Conservation (phyloP, 768 basidiomycete genomes). For the Tulasnella sp. region DNA sequence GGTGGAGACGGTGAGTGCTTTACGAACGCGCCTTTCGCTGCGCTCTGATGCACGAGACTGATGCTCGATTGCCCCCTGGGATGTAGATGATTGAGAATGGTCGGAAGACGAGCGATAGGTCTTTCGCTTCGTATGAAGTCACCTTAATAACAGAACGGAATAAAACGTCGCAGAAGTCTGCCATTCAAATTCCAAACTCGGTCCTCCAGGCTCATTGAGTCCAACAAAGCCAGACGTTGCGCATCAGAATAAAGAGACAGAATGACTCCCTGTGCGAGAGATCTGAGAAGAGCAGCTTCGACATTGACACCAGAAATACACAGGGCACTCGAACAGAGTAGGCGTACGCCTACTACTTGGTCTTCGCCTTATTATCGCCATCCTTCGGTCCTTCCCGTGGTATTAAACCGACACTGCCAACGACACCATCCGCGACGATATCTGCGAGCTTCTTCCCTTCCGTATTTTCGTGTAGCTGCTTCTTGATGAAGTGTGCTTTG, state of each 20-base stretch:
- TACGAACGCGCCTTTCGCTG: background rate
- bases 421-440: constrained; percentile 58
- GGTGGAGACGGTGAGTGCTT: constrained; percentile 31
- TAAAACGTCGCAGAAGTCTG: too few relatives aligned
- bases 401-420: constrained; percentile 67
- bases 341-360: constrained; percentile 2
- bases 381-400: constrained; percentile 34
- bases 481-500: constrained; percentile 58
- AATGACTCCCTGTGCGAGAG: background rate
- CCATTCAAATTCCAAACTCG: too few relatives aligned
- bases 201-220: too few relatives aligned
- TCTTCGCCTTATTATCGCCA: constrained; percentile 12
- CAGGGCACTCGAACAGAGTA: background rate
- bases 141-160: too few relatives aligned
- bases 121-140: too few relatives aligned
- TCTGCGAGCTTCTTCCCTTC: constrained; percentile 65
- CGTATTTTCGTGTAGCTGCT: constrained; percentile 50
- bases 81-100: too few relatives aligned
- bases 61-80: background rate
- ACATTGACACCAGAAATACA: background rate
- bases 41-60: background rate
- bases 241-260: background rate
- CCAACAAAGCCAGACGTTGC: background rate
- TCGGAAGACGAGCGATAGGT: too few relatives aligned
- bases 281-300: background rate